Evolutionary conservation across 495 filamentous ascomycete genomes (phyloP).

Genomic region (Penicillium egyptiacum): DNA sequence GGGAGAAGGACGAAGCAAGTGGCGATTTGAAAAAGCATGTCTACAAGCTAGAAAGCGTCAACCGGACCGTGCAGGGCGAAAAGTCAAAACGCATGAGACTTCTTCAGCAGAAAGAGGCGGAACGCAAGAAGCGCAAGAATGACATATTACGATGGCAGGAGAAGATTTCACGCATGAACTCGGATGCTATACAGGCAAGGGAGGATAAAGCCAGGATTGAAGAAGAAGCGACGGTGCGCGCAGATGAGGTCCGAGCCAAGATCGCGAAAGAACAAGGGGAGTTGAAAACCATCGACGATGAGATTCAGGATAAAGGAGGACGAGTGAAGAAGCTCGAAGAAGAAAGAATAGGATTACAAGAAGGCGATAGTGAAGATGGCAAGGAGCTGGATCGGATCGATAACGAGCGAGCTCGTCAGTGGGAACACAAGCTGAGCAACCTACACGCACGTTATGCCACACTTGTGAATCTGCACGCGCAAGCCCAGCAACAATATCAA

Average conservation of each 20-base stretch:
- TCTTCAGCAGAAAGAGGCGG: constrained; percentile 61
- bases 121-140: constrained; percentile 59
- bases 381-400: constrained; percentile 53
- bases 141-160: constrained; percentile 60
- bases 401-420: constrained; percentile 57
- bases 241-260: constrained; percentile 51
- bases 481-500: constrained; percentile 52
- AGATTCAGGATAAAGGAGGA: constrained; percentile 59
- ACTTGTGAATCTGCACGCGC: constrained; percentile 48
- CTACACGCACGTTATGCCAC: constrained; percentile 54
- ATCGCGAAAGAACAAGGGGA: constrained; percentile 52
- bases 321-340: constrained; percentile 65
- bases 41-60: constrained; percentile 73
- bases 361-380: constrained; percentile 50
- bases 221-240: constrained; percentile 44
- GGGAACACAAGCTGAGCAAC: constrained; percentile 49
- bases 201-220: constrained; percentile 49
- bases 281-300: constrained; percentile 61
- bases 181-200: constrained; percentile 48
- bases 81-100: constrained; percentile 73
- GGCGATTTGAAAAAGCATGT: constrained; percentile 79
- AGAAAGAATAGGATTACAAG: constrained; percentile 49
- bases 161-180: constrained; percentile 51
- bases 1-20: constrained; percentile 84
- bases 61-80: constrained; percentile 77